A percentile compares a stretch with the other conserved stretches of the same genome.
phyloP scores from a whole-genome alignment of 352 stramenopile species.

The Globisporangium spiculum region DNA sequence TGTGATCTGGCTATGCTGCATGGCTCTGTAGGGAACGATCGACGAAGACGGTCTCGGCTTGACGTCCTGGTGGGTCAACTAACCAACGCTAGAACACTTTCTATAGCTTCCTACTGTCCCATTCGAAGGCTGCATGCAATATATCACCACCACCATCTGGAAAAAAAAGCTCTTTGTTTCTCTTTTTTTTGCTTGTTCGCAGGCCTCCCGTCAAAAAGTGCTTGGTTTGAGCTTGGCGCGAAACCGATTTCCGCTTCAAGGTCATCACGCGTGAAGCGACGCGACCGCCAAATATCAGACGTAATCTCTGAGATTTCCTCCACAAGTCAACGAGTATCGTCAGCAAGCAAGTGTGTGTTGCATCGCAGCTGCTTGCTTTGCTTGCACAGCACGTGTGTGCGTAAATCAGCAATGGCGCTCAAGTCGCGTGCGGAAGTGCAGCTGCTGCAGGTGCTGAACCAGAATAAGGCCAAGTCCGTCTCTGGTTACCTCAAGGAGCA shows the following conservation, averaged over 20 bases:
- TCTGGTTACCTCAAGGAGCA: slow-evolving; percentile 45
- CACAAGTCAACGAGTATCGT: background rate
- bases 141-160: background rate
- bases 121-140: background rate
- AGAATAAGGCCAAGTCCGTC: slow-evolving; percentile 41
- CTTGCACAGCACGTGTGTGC: background rate
- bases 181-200: background rate
- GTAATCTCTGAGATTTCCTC: background rate
- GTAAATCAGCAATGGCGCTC: slow-evolving; percentile 23
- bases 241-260: background rate
- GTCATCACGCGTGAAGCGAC: background rate
- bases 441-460: slow-evolving; percentile 42
- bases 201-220: background rate
- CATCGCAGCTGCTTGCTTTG: background rate
- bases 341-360: background rate
- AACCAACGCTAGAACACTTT: slow-evolving; percentile 11
- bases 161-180: background rate
- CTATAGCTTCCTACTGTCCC: slow-evolving; percentile 10
- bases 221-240: background rate
- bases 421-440: slow-evolving; percentile 55
- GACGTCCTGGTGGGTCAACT: slow-evolving; percentile 79
- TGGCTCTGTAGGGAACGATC: slow-evolving; percentile 66
- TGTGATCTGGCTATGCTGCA: background rate
- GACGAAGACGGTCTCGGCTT: slow-evolving; percentile 82
- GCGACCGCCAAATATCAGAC: background rate